Percentiles rank a stretch among this genome's conserved stretches.
These are phyloP conservation scores for Talaromyces pinophilus DNA, from an alignment of 2,329 filamentous ascomycete species.

Conservation along the genomic window DNA sequence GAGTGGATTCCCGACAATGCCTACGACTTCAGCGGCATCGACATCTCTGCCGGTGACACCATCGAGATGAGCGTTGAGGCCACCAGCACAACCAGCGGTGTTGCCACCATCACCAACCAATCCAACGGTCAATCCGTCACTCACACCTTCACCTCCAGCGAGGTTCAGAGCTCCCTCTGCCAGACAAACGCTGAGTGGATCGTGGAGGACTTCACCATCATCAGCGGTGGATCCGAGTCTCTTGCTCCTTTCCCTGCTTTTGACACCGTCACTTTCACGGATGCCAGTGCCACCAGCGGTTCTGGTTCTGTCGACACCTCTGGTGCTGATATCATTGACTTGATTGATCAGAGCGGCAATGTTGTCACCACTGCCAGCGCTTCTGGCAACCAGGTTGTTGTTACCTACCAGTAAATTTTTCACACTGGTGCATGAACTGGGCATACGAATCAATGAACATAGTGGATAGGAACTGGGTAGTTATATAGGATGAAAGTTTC, in stretches of 20 bases:
- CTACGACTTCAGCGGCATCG: conserved; percentile 53
- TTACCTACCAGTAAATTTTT: conserved; percentile 27
- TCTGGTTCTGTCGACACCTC: conserved; percentile 31
- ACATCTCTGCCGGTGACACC: conserved; percentile 49
- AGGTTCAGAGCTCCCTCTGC: conserved; percentile 45
- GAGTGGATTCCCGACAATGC: conserved; percentile 63
- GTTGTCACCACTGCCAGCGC: conserved; percentile 36
- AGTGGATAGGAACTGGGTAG: background rate
- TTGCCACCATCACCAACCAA: conserved; percentile 54
- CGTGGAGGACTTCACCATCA: conserved; percentile 57
- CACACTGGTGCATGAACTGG: background rate
- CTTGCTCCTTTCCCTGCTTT: conserved; percentile 53
- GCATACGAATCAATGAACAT: background rate
- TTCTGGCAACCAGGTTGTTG: conserved; percentile 30
- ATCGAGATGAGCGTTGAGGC: conserved; percentile 47
- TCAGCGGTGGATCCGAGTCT: conserved; percentile 35
- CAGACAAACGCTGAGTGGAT: conserved; percentile 65
- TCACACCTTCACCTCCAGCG: conserved; percentile 53
- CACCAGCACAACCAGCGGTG: conserved; percentile 47
- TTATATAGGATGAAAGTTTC: background rate
- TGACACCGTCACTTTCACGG: conserved; percentile 45
- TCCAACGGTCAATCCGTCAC: conserved; percentile 55
- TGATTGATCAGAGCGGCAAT: conserved; percentile 46
- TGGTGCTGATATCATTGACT: conserved; percentile 49
- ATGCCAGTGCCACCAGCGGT: conserved; percentile 33